These are phyloP conservation scores for Talaromyces sp. DNA, from an alignment of 2,329 filamentous ascomycete species.

Conservation along the genomic window DNA sequence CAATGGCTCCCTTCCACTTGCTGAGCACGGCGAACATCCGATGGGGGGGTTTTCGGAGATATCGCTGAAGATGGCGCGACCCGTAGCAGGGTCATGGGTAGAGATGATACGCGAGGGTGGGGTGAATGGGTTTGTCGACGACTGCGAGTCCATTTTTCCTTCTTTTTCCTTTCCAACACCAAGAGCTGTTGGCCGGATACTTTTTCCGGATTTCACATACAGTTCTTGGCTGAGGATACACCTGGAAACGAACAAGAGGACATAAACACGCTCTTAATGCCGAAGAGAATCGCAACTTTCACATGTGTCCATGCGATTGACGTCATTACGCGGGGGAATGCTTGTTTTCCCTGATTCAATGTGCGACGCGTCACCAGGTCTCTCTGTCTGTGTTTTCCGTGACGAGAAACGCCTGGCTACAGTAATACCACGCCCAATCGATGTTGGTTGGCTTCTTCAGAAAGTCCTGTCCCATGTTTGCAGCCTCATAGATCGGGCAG, in stretches of 20 bases:
- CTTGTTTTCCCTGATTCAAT: neutral
- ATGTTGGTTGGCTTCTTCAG: neutral
- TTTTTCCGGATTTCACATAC: neutral
- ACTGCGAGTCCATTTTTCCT: neutral
- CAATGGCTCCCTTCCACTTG: neutral
- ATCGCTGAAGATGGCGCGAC: conserved; percentile 5
- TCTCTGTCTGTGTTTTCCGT: neutral
- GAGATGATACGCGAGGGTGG: conserved; percentile 1
- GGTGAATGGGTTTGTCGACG: conserved; percentile 2
- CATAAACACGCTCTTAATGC: neutral
- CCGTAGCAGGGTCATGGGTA: conserved; percentile 3
- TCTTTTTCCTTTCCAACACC: neutral
- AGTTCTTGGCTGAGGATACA: neutral
- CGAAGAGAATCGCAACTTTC: neutral
- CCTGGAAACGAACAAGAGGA: neutral
- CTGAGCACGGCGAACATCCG: neutral
- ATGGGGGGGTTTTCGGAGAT: conserved; percentile 1
- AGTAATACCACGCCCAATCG: neutral
- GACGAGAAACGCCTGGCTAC: neutral
- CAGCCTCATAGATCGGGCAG: neutral
- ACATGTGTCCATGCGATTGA: neutral
- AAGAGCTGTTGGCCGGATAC: neutral
- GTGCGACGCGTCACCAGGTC: neutral
- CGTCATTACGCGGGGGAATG: neutral
- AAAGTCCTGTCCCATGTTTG: neutral